A percentile compares a stretch with the other conserved stretches of the same genome.
Evolutionary conservation across 2,329 filamentous ascomycete species (phyloP).

Genomic region (Arthroderma sp.): DNA sequence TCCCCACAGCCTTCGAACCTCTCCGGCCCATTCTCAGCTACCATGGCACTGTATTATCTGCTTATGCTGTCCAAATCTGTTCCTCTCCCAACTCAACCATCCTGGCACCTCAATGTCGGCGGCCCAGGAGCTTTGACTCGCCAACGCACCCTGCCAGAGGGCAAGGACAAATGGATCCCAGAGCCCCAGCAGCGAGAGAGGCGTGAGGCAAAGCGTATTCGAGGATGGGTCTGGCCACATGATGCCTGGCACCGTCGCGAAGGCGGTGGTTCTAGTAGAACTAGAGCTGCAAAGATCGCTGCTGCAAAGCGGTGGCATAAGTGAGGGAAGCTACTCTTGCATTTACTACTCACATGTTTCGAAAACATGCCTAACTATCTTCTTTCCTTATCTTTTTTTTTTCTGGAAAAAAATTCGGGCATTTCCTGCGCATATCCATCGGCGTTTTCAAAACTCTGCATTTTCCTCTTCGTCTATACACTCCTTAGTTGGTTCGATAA

Average conservation of each 20-base stretch:
- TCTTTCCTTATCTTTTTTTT: not conserved
- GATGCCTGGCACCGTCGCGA: constrained; percentile 50
- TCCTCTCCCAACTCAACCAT: constrained; percentile 44
- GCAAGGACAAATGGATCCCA: constrained; percentile 51
- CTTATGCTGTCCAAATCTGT: constrained; percentile 54
- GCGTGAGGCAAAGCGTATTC: constrained; percentile 46
- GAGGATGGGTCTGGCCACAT: constrained; percentile 52
- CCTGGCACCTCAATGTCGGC: constrained; percentile 50
- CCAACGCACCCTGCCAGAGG: constrained; percentile 41
- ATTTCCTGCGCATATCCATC: not conserved
- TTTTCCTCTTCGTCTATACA: not conserved
- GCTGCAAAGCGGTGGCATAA: constrained; percentile 29
- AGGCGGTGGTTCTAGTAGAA: constrained; percentile 27
- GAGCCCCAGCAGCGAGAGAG: constrained; percentile 49
- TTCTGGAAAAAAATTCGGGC: not conserved
- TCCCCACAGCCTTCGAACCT: constrained; percentile 17
- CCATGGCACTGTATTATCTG: constrained; percentile 51
- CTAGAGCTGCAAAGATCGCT: constrained; percentile 15
- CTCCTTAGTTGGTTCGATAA: not conserved
- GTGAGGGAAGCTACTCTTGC: constrained; percentile 14
- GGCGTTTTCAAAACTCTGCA: not conserved
- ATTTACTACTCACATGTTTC: not conserved
- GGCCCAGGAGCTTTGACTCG: constrained; percentile 46
- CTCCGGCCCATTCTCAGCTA: constrained; percentile 41
- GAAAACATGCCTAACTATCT: not conserved